Evolutionary conservation across 2,329 filamentous ascomycete species (phyloP).

Genomic region (Beauveria sp.): DNA sequence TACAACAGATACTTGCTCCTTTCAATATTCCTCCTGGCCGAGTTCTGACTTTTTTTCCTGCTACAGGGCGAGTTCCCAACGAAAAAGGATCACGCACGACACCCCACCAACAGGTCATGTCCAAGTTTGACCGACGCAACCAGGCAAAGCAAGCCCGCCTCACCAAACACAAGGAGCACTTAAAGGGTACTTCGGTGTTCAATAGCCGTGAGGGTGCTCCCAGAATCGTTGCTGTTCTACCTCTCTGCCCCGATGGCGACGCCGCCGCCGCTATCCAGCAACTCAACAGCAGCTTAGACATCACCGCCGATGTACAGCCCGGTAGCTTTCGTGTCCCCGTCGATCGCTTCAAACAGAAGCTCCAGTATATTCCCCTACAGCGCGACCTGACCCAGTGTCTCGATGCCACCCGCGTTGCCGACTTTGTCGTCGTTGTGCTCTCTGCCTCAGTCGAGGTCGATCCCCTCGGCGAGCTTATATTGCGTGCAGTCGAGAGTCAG

Average conservation of each 20-base stretch:
- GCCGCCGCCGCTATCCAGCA: constrained; percentile 57
- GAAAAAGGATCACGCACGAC: constrained; percentile 75
- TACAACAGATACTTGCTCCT: constrained; percentile 27
- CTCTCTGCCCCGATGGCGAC: constrained; percentile 69
- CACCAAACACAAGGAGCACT: constrained; percentile 75
- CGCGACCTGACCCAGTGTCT: constrained; percentile 69
- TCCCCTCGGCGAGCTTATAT: constrained; percentile 71
- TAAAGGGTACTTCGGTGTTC: constrained; percentile 74
- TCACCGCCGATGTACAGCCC: constrained; percentile 56
- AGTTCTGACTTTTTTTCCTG: constrained; percentile 11
- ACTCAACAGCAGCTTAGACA: constrained; percentile 73
- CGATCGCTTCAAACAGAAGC: constrained; percentile 89
- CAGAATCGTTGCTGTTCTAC: constrained; percentile 79
- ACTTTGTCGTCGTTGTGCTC: constrained; percentile 83
- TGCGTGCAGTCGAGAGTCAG: constrained; percentile 85
- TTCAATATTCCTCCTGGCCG: background rate
- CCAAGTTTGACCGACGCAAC: constrained; percentile 91
- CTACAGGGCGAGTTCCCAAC: constrained; percentile 65
- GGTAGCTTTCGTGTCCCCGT: constrained; percentile 60
- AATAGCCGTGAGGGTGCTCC: constrained; percentile 80
- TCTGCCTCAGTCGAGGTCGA: constrained; percentile 81
- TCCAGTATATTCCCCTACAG: constrained; percentile 74
- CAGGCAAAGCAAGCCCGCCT: constrained; percentile 86
- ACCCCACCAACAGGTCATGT: constrained; percentile 93
- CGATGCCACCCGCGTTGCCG: constrained; percentile 80